Evolutionary conservation across 2,329 filamentous ascomycete genomes (phyloP), one percentile per base, ranked within the genome.

Genomic region (Clarireedia sp.): DNA sequence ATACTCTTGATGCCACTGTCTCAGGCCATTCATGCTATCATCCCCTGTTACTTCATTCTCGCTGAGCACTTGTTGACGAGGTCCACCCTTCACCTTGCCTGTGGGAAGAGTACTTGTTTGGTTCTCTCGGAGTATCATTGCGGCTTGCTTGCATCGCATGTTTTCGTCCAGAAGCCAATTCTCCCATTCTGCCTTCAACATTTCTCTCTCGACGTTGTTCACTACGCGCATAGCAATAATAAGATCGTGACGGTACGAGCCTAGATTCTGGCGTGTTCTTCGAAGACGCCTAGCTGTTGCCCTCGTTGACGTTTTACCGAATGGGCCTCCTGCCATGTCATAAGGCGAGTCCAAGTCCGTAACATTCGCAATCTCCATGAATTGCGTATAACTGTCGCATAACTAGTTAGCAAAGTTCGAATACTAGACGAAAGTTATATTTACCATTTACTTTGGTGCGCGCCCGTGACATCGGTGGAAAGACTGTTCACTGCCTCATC

Each of bases 181-280:
- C 73, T 96, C 91, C 86, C 90, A 99, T 70, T 96, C 92, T 0
- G 87, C 86, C 65, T 83, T 81, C 53, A 97, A 72, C 69, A 96
- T 85, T 70, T 96, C 90, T 57, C 81, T 79, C 75, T 97, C 94
- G 26, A 97, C 83, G 56, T 80, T 86, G 71, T 97, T 96, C 58
- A 97, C 85, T 2, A 96, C 82, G 4, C 91, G 83, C 75, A 97
- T 83, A 5, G 91, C 90, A 5, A 99, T 91, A 2, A 97, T 74
- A 19, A 99, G 76, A 67, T 97, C 90, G 69, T 99, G 90, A 2
- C 94, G 80, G 69, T 96, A 94, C 2, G 82, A 76, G 0, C 88
- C 92, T 0, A 99, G 80, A 23, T 86, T 81, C 70, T 95, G 88
- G 9, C 92, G 81, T n/a, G 90, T 89, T 40, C 85, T 82, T 49